Conservation (phyloP, 768 basidiomycete genomes). For the Calvatia gigantea region DNA sequence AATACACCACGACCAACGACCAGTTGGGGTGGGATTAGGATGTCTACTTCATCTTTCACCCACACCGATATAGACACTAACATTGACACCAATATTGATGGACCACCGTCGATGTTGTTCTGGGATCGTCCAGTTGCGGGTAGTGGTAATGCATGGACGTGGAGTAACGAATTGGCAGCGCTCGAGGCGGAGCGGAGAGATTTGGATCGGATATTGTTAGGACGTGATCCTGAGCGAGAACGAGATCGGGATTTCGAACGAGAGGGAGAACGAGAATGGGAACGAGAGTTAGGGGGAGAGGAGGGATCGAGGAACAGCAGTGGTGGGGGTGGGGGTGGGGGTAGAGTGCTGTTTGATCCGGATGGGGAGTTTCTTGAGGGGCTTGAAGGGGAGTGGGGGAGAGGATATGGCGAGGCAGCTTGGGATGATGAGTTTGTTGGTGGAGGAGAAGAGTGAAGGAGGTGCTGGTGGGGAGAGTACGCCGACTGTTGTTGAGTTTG, state of each 20-base stretch:
- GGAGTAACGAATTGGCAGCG: conserved; percentile 5
- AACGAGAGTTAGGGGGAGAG: neutral
- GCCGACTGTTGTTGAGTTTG: neutral
- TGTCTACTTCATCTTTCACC: too few species aligned
- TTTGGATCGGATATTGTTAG: too few species aligned
- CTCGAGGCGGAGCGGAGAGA: neutral
- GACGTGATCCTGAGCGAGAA: too few species aligned
- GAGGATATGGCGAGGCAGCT: conserved; percentile 10
- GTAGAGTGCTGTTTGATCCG: conserved; percentile 11
- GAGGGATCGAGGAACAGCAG: neutral
- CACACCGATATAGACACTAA: too few species aligned
- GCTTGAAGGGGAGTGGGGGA: conserved; percentile 9
- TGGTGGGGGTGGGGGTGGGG: neutral
- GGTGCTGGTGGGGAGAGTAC: too few species aligned
- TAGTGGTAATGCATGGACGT: conserved; percentile 2
- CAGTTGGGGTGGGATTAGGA: too few species aligned
- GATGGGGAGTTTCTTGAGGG: conserved; percentile 13
- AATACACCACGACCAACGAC: conserved; percentile 3
- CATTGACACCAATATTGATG: conserved; percentile 6
- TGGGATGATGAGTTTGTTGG: neutral
- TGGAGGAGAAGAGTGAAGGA: conserved; percentile 10
- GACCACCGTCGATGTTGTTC: neutral
- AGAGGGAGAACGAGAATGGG: too few species aligned
- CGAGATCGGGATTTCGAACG: too few species aligned
- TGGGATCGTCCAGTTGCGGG: conserved; percentile 4